Evolutionary conservation across 1,284 basidiomycete species (phyloP).

Genomic region (Pascua guehoae): DNA sequence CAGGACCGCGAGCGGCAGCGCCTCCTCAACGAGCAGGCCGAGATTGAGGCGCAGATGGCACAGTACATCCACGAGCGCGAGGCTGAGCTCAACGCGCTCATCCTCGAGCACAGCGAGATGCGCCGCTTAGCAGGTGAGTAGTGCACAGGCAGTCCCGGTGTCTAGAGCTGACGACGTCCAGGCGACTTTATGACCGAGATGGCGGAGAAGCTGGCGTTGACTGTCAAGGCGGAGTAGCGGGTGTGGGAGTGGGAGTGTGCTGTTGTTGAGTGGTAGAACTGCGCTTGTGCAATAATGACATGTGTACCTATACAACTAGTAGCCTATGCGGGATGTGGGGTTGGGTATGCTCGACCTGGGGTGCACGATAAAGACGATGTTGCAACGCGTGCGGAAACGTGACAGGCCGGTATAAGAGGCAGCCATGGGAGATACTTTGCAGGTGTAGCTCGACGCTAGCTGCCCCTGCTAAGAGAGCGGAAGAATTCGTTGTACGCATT

Average conservation of each 20-base stretch:
- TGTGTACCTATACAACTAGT: not conserved
- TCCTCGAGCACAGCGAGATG: constrained; percentile 73
- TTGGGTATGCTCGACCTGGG: too few relatives aligned
- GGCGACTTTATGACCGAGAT: constrained; percentile 47
- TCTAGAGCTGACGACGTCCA: constrained; percentile 14
- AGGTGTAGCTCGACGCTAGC: not conserved
- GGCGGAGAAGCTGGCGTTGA: constrained; percentile 32
- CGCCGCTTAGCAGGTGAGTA: constrained; percentile 68
- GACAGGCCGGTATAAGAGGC: too few relatives aligned
- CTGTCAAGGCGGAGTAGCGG: too few relatives aligned
- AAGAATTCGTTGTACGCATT: constrained; percentile 96
- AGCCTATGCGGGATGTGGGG: too few relatives aligned
- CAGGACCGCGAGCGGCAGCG: constrained; percentile 6
- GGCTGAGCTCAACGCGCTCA: constrained; percentile 67
- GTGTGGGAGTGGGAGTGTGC: too few relatives aligned
- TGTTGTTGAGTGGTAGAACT: too few relatives aligned
- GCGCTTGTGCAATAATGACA: too few relatives aligned
- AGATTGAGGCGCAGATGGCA: constrained; percentile 57
- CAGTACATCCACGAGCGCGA: constrained; percentile 70
- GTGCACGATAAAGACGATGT: too few relatives aligned
- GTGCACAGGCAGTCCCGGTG: not conserved
- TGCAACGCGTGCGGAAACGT: too few relatives aligned
- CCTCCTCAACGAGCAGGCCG: constrained; percentile 29
- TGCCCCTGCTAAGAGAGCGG: constrained; percentile 59
- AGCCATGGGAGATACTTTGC: too few relatives aligned